Base-by-base conservation (phyloP, 805 yeast species). In the Saccharomycopsis fibuligera region DNA sequence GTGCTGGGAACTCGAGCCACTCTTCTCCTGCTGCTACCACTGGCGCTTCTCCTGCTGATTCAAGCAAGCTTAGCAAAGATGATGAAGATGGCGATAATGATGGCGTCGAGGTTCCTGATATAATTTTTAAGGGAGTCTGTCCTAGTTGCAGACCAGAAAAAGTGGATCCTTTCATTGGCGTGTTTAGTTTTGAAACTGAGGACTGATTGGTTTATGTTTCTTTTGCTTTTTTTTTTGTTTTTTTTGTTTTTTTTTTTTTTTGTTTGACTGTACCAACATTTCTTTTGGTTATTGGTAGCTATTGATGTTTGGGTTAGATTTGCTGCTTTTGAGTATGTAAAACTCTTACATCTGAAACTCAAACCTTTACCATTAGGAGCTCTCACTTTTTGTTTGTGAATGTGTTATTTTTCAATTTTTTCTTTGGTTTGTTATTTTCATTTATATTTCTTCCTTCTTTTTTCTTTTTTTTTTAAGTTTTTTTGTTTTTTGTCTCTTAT, bases 91-190 rank as follows among this genome's bases (percentile, higher is more conserved):
- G 69, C 4, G 62, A 53, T 3, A 65, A 61, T 43, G 68, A 64
- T 16, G 72, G 67, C 1, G 72, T 68, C 41, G 73, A 68, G 47
- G 52, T 62, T 1, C 81, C 81, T 1, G 68, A 74, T 30, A 53
- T 75, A 35, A 65, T 75, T n/a, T 75, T 75, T 55, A 63, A 69
- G 50, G 81, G 79, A 0, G 67, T 65, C 45, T 74, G 75, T 45
- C 79, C 81, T 1, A 75, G 72, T 48, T 77, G 79, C 9, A 68
- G 70, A 43, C 78, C 78, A 1, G 78, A 74, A 47, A 64, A 62
- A 19, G 68, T 74, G 23, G 78, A 74, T 55, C 79, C 81, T 3
- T 75, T 74, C 51, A 74, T 75, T 38, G 81, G 81, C 1, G 75
- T 75, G 10, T 74, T 75, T 53, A 72, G 74, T 37, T 75, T 75